Conservation (phyloP, 2,329 filamentous ascomycete genomes). For the Arthrobotrys pseudoclavata region DNA sequence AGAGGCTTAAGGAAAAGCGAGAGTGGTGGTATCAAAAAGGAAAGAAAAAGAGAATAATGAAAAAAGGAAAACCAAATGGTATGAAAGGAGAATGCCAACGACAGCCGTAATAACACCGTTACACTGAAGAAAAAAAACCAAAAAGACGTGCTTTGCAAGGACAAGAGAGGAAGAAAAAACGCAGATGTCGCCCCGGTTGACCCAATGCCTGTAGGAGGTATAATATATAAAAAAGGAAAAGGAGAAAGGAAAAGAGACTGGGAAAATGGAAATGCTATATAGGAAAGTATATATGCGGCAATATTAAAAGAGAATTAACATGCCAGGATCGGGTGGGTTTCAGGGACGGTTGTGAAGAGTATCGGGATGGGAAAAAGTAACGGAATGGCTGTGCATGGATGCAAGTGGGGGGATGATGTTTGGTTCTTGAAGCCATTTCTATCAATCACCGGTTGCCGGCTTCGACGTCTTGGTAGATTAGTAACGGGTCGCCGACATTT, state of each 20-base stretch:
- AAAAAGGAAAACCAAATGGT: constrained; percentile 57
- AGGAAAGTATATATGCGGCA: constrained; percentile 58
- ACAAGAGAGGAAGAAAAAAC: constrained; percentile 33
- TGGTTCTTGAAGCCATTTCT: background rate
- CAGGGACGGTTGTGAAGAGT: constrained; percentile 51
- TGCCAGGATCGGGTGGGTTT: constrained; percentile 54
- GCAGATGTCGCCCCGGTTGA: constrained; percentile 56
- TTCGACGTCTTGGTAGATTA: constrained; percentile 79
- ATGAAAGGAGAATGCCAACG: constrained; percentile 54
- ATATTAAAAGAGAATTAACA: constrained; percentile 48
- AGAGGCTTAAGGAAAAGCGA: constrained; percentile 37
- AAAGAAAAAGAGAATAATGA: constrained; percentile 27
- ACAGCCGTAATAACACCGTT: constrained; percentile 61
- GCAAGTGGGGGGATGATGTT: constrained; percentile 45
- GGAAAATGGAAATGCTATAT: constrained; percentile 46
- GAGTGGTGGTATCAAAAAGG: constrained; percentile 58
- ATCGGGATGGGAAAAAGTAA: constrained; percentile 34
- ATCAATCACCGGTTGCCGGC: constrained; percentile 49
- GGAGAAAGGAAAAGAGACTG: constrained; percentile 33
- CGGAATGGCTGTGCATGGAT: constrained; percentile 57
- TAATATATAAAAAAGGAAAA: constrained; percentile 53
- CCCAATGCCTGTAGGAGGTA: constrained; percentile 57
- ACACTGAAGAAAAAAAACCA: constrained; percentile 46
- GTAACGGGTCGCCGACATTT: constrained; percentile 93
- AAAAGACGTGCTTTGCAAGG: constrained; percentile 25